Conservation (phyloP, 768 basidiomycete species). For the Serendipita indica region DNA sequence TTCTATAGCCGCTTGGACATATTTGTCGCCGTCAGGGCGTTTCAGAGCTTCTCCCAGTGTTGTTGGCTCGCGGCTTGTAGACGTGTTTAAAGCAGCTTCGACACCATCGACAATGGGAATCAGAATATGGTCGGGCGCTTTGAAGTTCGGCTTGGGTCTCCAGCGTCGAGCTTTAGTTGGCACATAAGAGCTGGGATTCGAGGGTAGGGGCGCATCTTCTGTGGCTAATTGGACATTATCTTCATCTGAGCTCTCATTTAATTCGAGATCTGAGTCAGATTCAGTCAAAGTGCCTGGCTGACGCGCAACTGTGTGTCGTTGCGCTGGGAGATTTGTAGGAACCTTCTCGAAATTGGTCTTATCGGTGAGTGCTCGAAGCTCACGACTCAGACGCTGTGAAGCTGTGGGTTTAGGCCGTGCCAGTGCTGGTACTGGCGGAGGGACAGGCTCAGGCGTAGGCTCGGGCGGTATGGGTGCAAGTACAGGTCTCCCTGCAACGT, state of each 20-base stretch:
- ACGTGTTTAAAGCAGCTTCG: slow-evolving; percentile 14
- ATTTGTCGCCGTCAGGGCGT: slow-evolving; percentile 15
- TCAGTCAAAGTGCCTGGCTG: not conserved
- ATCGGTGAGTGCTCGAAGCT: not conserved
- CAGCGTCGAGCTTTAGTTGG: not conserved
- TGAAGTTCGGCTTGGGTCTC: not conserved
- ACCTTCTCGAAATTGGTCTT: not conserved
- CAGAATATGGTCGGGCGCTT: not conserved
- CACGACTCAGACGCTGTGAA: not conserved
- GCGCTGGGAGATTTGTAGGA: not conserved
- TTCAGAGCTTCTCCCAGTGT: slow-evolving; percentile 15
- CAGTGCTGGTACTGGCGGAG: not conserved
- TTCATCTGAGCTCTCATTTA: no score
- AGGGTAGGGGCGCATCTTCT: no score
- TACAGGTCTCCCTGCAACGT: not conserved
- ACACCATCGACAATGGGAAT: slow-evolving; percentile 13
- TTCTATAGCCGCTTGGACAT: slow-evolving; percentile 17
- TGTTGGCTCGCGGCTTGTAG: slow-evolving; percentile 12
- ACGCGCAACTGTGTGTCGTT: not conserved
- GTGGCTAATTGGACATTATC: not conserved
- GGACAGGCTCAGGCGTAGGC: not conserved
- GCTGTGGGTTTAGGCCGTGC: not conserved
- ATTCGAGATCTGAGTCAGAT: not conserved
- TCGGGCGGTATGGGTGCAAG: not conserved
- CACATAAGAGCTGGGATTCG: no score